A percentile compares a stretch with the other conserved stretches of the same genome.
Conservation (phyloP, 192 early-diverging fungal genomes). For the Gamsiella multidivaricata region DNA sequence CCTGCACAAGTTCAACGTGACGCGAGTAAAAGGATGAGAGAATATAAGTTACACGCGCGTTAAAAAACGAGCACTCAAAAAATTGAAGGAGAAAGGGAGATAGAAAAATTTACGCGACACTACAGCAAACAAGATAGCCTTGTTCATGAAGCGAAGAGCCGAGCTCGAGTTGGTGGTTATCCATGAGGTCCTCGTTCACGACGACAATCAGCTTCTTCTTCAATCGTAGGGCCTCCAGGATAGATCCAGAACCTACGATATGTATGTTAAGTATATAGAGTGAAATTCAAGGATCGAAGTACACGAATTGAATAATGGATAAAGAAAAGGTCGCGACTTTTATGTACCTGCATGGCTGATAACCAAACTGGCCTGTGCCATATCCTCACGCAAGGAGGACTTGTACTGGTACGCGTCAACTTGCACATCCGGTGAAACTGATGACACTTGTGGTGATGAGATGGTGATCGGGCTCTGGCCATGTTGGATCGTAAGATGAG, state of each 20-base stretch:
- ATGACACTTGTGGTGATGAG: neutral
- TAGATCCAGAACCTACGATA: slow-evolving; percentile 78
- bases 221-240: slow-evolving; percentile 80
- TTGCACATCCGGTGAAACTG: slow-evolving; percentile 18
- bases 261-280: no score
- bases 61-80: neutral
- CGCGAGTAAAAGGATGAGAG: no score
- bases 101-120: slow-evolving; percentile 38
- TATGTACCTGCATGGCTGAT: slow-evolving; percentile 87
- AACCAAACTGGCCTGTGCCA: slow-evolving; percentile 76
- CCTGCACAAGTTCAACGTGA: slow-evolving; percentile 25
- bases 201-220: slow-evolving; percentile 77
- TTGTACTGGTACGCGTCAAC: slow-evolving; percentile 70
- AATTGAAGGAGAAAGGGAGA: neutral
- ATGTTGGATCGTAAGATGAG: slow-evolving; percentile 74
- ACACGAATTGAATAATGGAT: neutral
- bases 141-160: slow-evolving; percentile 70
- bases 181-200: slow-evolving; percentile 80
- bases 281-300: no score
- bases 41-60: no score
- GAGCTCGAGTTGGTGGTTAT: slow-evolving; percentile 91
- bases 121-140: slow-evolving; percentile 64
- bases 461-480: slow-evolving; percentile 55
- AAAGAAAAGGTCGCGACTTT: neutral
- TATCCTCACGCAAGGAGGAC: slow-evolving; percentile 59